Evolutionary conservation across 192 early-diverging fungal species (phyloP), one percentile per base, ranked within the genome.

Genomic region (Pilaira anomala): DNA sequence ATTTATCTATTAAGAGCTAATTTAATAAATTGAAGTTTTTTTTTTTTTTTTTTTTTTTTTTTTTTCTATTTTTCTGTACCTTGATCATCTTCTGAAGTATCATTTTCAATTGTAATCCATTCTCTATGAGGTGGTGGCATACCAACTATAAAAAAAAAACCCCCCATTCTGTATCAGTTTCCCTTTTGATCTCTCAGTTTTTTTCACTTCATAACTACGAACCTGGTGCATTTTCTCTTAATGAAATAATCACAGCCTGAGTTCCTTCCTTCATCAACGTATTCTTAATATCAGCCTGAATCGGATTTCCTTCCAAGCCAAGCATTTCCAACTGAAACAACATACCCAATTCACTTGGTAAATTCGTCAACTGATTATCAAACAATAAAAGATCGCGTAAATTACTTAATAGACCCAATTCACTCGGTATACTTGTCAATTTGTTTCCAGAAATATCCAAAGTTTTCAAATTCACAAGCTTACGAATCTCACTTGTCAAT

Each of bases 271-370:
- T 93, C 50, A 93, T 88, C 54, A 96, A 65, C 56, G 96, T 56
- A 3, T 78, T 79, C 58, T 88, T 85, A 24, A 97, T 69, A 44
- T 89, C 86, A 11, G 95, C 90, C 48, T 87, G 83, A 55, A 98
- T 67, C 13, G 95, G 95, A 71, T 98, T 98, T 13, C 97, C 97
- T 71, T 98, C 97, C 41, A 98, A 68, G 0, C 95, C 97, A 33
- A 98, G 75, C 0, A 80, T 87, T 63, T 97, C 94, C 26, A 98
- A 76, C 71, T 94, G 88, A 67, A 85, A 97, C 45, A 98, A 75
- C 6, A 83, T 86, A 12, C 97, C 97, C 55, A 97, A 76, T 68
- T 98, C 97, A 51, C 75, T 78, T 7, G 97, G 97, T 53, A 98
- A 62, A 18, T 83, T 87, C 14, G 87, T 76, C 39, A 98, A 77